Evolutionary conservation across 2,329 filamentous ascomycete genomes (phyloP).

Genomic region (Coleophoma crateriformis): DNA sequence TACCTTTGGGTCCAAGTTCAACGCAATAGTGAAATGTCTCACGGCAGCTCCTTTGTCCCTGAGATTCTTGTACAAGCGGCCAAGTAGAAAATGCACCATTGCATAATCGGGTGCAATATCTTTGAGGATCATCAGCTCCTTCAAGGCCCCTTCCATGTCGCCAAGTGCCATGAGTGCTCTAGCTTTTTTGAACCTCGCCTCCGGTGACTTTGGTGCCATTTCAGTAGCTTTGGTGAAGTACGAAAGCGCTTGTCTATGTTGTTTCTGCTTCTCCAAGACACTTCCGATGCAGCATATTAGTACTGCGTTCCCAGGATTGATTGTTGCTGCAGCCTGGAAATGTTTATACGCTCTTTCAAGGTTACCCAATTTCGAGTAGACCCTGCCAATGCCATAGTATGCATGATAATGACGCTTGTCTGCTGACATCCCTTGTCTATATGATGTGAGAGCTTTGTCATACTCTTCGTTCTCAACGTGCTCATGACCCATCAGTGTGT

Average conservation of each 20-base stretch:
- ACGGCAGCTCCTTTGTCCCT: constrained; percentile 77
- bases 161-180: constrained; percentile 74
- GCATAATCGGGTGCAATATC: constrained; percentile 91
- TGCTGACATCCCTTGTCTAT: constrained; percentile 78
- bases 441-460: constrained; percentile 85
- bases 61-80: constrained; percentile 71
- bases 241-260: constrained; percentile 69
- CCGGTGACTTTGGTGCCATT: constrained; percentile 72
- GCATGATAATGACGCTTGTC: constrained; percentile 93
- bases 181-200: constrained; percentile 91
- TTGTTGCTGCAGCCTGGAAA: constrained; percentile 79
- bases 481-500: constrained; percentile 92
- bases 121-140: constrained; percentile 82
- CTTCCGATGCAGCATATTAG: constrained; percentile 89
- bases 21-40: constrained; percentile 86
- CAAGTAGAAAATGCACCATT: constrained; percentile 91
- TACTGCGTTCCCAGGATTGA: constrained; percentile 92
- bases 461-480: constrained; percentile 96
- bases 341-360: constrained; percentile 88
- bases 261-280: constrained; percentile 83
- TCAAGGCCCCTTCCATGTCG: constrained; percentile 66
- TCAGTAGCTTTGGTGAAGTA: constrained; percentile 81
- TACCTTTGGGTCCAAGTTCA: constrained; percentile 96
- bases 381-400: constrained; percentile 84
- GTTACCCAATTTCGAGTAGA: constrained; percentile 86